Base-by-base conservation (phyloP, 495 filamentous ascomycete genomes). In the Parathielavia appendiculata region DNA sequence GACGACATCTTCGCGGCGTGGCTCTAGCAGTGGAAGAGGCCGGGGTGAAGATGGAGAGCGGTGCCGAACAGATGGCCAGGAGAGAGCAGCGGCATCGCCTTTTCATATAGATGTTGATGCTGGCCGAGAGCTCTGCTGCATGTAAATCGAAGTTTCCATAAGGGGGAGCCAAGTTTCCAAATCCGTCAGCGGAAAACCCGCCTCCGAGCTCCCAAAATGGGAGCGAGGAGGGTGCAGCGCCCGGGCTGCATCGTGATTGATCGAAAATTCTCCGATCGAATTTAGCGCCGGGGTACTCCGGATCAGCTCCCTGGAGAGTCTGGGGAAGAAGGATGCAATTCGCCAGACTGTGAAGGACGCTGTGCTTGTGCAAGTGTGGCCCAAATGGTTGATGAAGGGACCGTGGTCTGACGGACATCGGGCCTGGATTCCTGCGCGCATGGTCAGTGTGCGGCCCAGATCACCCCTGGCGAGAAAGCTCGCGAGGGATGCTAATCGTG, bases 1-100 rank as follows among this genome's bases (percentile, higher is more conserved):
- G 68, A 71, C 66, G 68, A 71, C 68, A 71, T 71, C 32, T 60
- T 67, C n/a, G 43, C 52, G 44, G 35, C n/a, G n/a, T 46, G 16
- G 39, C 53, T 45, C 50, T n/a, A 9, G 23, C n/a, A 10, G 9
- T 16, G 10, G 11, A 38, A 40, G 16, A 40, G 19, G 14, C 17
- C 38, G 41, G 49, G 10, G 39, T 44, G 51, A 23, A 13, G 48
- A 47, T 38, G 19, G 56, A 19, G 59, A 45, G 35, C 20, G 30
- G 54, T 52, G 45, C 46, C 34, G 50, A 51, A 40, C 54, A 32
- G n/a, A 19, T 34, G 44, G 17, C 16, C 30, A 50, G 13, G 40
- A 34, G 10, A 52, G 43, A 46, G 36, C 5, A 26, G 43, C 19
- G 41, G 44, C 47, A 44, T 48, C 54, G 54, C 30, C 17, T 38